phyloP scores from a whole-genome alignment of 2,329 filamentous ascomycete species.

The Herpotrichia juniperi region DNA sequence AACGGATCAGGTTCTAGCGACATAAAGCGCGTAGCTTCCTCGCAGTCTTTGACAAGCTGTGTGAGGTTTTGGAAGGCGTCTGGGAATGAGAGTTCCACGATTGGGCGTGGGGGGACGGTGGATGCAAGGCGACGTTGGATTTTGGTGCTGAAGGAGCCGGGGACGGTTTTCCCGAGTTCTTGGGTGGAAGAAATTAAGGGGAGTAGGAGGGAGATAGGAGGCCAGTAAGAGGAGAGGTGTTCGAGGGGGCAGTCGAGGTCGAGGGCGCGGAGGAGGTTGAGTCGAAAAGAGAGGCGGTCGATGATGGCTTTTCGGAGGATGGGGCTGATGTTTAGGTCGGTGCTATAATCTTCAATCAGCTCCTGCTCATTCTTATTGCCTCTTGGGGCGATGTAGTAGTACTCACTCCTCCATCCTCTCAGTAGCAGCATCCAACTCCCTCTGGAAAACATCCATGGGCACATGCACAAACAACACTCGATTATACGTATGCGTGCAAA shows the following conservation, averaged over 20 bases:
- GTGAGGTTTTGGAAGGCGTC: conserved; percentile 74
- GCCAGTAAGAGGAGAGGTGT: conserved; percentile 42
- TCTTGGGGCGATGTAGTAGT: neutral
- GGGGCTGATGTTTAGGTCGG: conserved; percentile 37
- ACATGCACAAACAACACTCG: conserved; percentile 69
- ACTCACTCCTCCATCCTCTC: conserved; percentile 40
- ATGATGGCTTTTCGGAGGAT: conserved; percentile 62
- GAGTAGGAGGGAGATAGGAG: conserved; percentile 50
- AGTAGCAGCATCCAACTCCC: conserved; percentile 39
- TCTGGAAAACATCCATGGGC: conserved; percentile 40
- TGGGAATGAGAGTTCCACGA: conserved; percentile 76
- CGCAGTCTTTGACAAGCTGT: conserved; percentile 73
- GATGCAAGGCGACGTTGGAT: conserved; percentile 91
- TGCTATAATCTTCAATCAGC: conserved; percentile 24
- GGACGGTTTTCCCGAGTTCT: conserved; percentile 67
- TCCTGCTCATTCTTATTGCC: neutral
- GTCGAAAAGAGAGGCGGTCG: conserved; percentile 70
- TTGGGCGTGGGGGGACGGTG: conserved; percentile 89
- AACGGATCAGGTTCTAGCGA: conserved; percentile 35
- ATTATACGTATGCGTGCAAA: conserved; percentile 90
- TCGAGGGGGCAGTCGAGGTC: conserved; percentile 44
- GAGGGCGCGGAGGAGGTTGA: conserved; percentile 64
- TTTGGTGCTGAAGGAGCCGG: conserved; percentile 86
- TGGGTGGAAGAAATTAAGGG: conserved; percentile 65
- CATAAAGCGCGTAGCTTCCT: conserved; percentile 56